Evolutionary conservation across 2,329 filamentous ascomycete species (phyloP).

Genomic region (Phyllosticta paracitricarpa): DNA sequence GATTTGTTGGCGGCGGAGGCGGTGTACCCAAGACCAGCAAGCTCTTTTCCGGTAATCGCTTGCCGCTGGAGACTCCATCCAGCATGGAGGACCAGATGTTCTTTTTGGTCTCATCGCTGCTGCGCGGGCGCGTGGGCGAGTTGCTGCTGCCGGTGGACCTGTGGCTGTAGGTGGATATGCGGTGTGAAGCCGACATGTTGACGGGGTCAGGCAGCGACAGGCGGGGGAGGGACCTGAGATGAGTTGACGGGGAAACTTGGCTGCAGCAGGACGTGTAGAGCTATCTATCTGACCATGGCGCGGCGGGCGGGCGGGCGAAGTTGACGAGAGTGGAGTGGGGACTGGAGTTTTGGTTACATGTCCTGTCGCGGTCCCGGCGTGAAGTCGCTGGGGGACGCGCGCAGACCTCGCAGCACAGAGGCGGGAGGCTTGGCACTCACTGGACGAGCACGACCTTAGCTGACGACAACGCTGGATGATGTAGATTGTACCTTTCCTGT

Average conservation of each 20-base stretch:
- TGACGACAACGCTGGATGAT: background rate
- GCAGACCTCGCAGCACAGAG: background rate
- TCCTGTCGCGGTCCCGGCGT: constrained; percentile 9
- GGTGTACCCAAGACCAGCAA: constrained; percentile 68
- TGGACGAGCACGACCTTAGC: background rate
- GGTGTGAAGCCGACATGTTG: constrained; percentile 9
- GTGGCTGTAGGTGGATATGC: constrained; percentile 8
- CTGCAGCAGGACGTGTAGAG: constrained; percentile 1
- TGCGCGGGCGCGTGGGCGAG: constrained; percentile 26
- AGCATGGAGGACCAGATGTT: constrained; percentile 94
- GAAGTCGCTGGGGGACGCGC: constrained; percentile 1
- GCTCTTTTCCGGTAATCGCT: constrained; percentile 85
- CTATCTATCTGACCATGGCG: constrained; percentile 7
- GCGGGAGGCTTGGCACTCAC: background rate
- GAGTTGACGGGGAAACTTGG: background rate
- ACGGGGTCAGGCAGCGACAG: constrained; percentile 2
- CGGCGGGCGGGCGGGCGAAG: background rate
- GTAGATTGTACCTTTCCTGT: too few relatives aligned
- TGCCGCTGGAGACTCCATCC: constrained; percentile 80
- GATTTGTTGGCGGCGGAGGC: background rate
- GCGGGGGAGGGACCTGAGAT: background rate
- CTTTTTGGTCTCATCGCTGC: constrained; percentile 61
- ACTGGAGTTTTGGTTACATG: constrained; percentile 6
- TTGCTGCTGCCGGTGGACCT: constrained; percentile 9
- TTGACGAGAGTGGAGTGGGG: background rate